Evolutionary conservation across 306 rosid genomes (phyloP), one percentile per base, ranked within the genome.

Genomic region (Corylus heterophylla): DNA sequence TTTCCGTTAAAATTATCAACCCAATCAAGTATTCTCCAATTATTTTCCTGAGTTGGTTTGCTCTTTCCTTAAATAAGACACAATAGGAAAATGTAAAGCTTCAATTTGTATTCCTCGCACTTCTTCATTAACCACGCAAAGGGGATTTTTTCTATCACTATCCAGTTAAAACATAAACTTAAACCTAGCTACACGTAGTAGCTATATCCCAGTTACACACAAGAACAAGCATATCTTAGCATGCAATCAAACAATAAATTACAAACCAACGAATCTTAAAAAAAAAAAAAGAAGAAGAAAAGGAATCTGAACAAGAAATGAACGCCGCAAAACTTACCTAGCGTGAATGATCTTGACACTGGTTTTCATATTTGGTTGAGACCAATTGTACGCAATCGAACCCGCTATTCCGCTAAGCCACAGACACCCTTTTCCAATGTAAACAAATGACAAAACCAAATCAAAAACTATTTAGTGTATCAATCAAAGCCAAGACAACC

Each of bases 281-380:
- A 31, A 17, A 16, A 29, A 0, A 8, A 16, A 8, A 5, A 54
- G 39, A 20, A 56, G 39, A 64, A 48, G 4, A 12, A 10, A 27
- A 54, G 16, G 54, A 48, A 42, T 45, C 12, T 5, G 37, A 71
- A 2, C 1, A 11, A 71, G 3, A 31, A 35, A n/a, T 4, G 11
- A 69, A 7, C 55, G 13, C 11, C 0, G 37, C 27, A 4, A 72
- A 71, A 81, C 63, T 44, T 67, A 90, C 99, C 99, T 88, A 25
- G 98, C 97, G 64, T 96, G 98, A 85, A 96, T 96, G 83, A 96
- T 88, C 91, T 85, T 96, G 71, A 96, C 97, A 78, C 94, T 92
- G 79, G 96, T 87, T 83, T 93, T 96, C 98, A 94, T 90, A 84
- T 89, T 87, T 39, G 99, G 99, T 64, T 86, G 94, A 81, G 99